These are phyloP conservation scores for Magnaporthales sp. DNA, from an alignment of 2,329 filamentous ascomycete genomes.

Conservation along the genomic window DNA sequence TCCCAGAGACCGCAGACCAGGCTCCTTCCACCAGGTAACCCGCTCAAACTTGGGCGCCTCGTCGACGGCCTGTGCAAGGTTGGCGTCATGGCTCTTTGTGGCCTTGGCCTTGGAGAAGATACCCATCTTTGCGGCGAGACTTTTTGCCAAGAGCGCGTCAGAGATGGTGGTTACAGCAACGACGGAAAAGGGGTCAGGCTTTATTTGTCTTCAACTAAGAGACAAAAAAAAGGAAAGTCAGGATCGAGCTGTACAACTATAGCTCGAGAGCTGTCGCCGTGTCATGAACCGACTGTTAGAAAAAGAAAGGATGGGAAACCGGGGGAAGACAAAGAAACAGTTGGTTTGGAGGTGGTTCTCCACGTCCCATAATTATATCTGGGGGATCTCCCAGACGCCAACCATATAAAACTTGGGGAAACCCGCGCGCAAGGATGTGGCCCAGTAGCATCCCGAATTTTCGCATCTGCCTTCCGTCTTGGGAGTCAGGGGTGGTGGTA, in stretches of 20 bases:
- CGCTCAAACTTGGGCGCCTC: constrained; percentile 39
- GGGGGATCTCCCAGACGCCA: background rate
- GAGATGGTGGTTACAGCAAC: background rate
- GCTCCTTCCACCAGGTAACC: constrained; percentile 44
- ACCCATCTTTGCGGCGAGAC: constrained; percentile 15
- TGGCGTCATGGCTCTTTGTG: constrained; percentile 13
- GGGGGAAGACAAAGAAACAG: background rate
- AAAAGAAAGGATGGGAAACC: background rate
- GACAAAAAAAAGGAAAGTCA: background rate
- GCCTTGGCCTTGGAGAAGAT: constrained; percentile 15
- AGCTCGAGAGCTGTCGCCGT: background rate
- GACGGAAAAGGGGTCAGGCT: background rate
- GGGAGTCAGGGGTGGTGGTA: background rate
- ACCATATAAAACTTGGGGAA: background rate
- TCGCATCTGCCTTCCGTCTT: background rate
- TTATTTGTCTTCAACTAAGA: background rate
- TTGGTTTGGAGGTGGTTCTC: background rate
- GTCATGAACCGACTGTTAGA: background rate
- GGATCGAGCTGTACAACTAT: background rate
- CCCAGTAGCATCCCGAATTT: background rate
- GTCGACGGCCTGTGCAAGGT: constrained; percentile 24
- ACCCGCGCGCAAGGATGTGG: background rate
- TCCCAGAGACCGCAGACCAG: constrained; percentile 47
- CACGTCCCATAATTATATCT: constrained; percentile 1
- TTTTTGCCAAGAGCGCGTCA: background rate